Base-by-base conservation (phyloP, 345 rosid genomes). In the Corymbia maculata region DNA sequence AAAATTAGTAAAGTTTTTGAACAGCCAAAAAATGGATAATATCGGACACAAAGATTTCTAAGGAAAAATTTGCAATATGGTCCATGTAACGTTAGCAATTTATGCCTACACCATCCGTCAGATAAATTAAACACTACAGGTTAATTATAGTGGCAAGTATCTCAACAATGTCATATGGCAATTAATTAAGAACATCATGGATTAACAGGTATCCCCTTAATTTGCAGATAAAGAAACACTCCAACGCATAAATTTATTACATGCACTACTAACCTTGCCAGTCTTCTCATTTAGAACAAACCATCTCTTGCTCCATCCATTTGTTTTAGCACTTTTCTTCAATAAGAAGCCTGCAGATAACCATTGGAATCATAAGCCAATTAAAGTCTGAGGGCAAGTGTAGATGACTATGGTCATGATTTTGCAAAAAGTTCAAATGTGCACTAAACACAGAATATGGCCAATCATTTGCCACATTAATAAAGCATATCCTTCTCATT, bases 251-350 rank as follows among this genome's bases (percentile, higher is more conserved):
- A 42, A 52, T 80, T 85, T 3, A 24, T 30, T 66, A 85, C 45
- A 36, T 50, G 8, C 47, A 26, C 26, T 45, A 91, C 94, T 68
- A 87, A 95, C 99, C 99, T 97, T 97, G 93, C 99, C 97, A 86
- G 94, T 94, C 89, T 96, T 97, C 89, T 95, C 99, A 92, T 96
- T 97, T 87, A 97, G 88, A 79, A 97, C 99, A 94, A 97, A 97
- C 99, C 99, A 97, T 89, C 97, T 93, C 92, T 91, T 94, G 86
- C 96, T 94, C 99, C 99, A 97, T 42, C 97, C 98, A 92, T 93
- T 93, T 84, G 97, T 95, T 93, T 97, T 96, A 79, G 92, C 97
- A 92, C 99, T 97, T 93, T 94, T 97, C 95, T 97, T 97, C 89
- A 95, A 89, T 75, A 97, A 87, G 91, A 92, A 96, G 24, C 99